phyloP scores from a whole-genome alignment of 495 filamentous ascomycete genomes.

The Podospora pseudopauciseta region DNA sequence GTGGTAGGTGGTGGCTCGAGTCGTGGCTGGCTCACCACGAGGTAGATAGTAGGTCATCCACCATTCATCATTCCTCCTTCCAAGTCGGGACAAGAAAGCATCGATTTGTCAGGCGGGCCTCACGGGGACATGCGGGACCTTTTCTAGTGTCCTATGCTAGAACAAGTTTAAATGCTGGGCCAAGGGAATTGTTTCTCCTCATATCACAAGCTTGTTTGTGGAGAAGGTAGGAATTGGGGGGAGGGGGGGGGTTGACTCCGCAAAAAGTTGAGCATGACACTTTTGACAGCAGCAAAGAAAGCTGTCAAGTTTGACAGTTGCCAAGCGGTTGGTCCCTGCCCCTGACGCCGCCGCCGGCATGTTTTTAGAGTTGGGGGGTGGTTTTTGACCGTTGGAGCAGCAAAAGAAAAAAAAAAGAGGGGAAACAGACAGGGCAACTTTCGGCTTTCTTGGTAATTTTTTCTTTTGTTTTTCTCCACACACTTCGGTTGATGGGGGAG shows the following conservation, averaged over 20 bases:
- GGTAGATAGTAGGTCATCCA: too few relatives aligned
- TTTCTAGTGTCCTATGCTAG: neutral
- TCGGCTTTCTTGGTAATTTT: neutral
- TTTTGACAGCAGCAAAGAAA: constrained; percentile 6
- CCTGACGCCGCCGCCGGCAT: neutral
- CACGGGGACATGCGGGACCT: neutral
- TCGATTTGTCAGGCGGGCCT: neutral
- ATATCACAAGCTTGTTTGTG: neutral
- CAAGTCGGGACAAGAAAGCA: neutral
- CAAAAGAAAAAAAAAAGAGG: neutral
- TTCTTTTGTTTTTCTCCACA: neutral
- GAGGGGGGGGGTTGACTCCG: neutral
- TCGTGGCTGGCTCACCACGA: too few relatives aligned
- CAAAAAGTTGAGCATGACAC: neutral
- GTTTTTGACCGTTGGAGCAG: constrained; percentile 10
- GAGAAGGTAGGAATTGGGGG: neutral
- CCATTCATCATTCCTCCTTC: neutral
- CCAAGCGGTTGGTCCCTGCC: constrained; percentile 3
- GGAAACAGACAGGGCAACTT: neutral
- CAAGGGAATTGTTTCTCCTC: neutral
- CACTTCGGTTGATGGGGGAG: neutral
- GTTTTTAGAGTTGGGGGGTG: neutral
- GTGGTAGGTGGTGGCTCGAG: neutral
- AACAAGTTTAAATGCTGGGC: neutral
- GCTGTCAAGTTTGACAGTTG: constrained; percentile 9